Percentiles rank a stretch among this genome's conserved stretches.
phyloP scores from a whole-genome alignment of 1,139 yeast genomes.

The Candida freyschussii region DNA sequence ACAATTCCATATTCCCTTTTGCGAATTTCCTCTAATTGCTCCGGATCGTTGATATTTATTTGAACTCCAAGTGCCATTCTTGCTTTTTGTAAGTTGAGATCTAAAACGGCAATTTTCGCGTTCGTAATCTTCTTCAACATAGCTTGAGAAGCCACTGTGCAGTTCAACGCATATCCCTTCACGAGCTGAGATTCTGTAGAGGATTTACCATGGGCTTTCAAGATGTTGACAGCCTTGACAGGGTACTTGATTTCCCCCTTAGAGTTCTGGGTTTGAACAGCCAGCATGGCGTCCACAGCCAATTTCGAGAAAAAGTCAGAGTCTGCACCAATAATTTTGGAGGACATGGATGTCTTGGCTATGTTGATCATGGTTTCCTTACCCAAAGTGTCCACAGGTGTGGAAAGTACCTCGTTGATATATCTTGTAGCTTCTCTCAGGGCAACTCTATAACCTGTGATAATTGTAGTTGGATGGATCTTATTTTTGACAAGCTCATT shows the following conservation, averaged over 20 bases:
- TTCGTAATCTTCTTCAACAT: slow-evolving; percentile 72
- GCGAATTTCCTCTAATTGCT: slow-evolving; percentile 92
- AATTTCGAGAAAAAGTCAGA: slow-evolving; percentile 83
- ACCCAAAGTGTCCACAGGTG: slow-evolving; percentile 76
- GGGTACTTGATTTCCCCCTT: slow-evolving; percentile 93
- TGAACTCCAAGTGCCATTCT: slow-evolving; percentile 99
- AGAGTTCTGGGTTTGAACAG: slow-evolving; percentile 85
- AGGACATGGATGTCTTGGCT: slow-evolving; percentile 96
- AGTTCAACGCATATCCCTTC: slow-evolving; percentile 92
- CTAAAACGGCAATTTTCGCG: slow-evolving; percentile 90
- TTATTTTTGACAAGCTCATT: slow-evolving; percentile 90
- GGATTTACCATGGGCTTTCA: slow-evolving; percentile 96
- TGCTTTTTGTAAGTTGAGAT: slow-evolving; percentile 91
- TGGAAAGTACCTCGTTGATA: slow-evolving; percentile 79
- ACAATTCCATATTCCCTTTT: slow-evolving; percentile 91
- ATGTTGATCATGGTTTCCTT: slow-evolving; percentile 78
- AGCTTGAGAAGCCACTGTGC: slow-evolving; percentile 97
- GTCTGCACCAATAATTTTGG: slow-evolving; percentile 95
- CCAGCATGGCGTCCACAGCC: slow-evolving; percentile 94
- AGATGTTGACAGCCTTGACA: slow-evolving; percentile 92
- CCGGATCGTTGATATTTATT: slow-evolving; percentile 95
- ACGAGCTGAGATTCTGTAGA: slow-evolving; percentile 81
- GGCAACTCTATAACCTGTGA: slow-evolving; percentile 93
- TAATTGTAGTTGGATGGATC: slow-evolving; percentile 96
- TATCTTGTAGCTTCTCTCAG: slow-evolving; percentile 87